Percentiles rank a stretch among this genome's conserved stretches.
phyloP scores from a whole-genome alignment of 2,329 filamentous ascomycete genomes.

The Exophiala viscosa region DNA sequence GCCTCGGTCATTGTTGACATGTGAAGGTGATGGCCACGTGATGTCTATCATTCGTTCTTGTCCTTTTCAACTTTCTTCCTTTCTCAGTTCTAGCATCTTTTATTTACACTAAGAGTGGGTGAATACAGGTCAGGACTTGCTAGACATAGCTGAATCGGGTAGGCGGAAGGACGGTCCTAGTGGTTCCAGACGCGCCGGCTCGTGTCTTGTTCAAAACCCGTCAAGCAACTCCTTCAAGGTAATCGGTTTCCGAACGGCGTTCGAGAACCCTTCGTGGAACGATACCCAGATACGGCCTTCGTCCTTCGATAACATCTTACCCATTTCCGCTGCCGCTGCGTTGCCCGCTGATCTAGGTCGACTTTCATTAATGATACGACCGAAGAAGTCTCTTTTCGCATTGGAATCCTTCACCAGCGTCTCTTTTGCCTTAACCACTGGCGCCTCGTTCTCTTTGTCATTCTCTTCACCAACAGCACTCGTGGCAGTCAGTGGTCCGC shows the following conservation, averaged over 20 bases:
- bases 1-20: too few species aligned
- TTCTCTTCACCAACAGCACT: conserved; percentile 27
- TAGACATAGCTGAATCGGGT: too few species aligned
- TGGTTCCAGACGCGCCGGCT: too few species aligned
- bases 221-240: conserved; percentile 72
- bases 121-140: neutral
- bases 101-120: too few species aligned
- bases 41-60: too few species aligned
- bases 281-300: conserved; percentile 75
- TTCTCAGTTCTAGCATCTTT: too few species aligned
- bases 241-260: conserved; percentile 86
- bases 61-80: too few species aligned
- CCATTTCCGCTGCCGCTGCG: conserved; percentile 28
- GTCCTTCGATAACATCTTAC: conserved; percentile 33
- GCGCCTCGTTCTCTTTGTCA: conserved; percentile 33
- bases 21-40: too few species aligned
- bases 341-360: conserved; percentile 27
- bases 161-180: too few species aligned
- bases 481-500: conserved; percentile 3
- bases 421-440: conserved; percentile 33
- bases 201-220: conserved; percentile 31
- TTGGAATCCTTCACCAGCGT: conserved; percentile 29
- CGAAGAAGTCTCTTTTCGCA: conserved; percentile 81
- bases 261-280: conserved; percentile 85
- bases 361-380: conserved; percentile 57